Conservation (phyloP, 176 grass and related monocot species). For the Carex parvula region DNA sequence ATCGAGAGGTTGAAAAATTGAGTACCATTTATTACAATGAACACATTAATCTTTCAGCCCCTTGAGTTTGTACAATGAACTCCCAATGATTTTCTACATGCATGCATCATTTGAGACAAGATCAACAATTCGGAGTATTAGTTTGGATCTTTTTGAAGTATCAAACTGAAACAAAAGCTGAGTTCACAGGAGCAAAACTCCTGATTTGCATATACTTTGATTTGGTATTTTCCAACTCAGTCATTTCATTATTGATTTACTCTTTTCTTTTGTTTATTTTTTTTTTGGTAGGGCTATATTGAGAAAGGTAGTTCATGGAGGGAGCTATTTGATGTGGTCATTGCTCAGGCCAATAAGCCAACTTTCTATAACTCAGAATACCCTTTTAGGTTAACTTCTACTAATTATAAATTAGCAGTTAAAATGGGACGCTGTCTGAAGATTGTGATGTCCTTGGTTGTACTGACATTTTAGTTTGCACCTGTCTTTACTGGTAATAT, state of each 20-base stretch:
- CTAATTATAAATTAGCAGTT: background rate
- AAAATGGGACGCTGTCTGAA: background rate
- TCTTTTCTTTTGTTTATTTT: slow-evolving; percentile 27
- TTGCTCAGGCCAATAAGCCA: slow-evolving; percentile 95
- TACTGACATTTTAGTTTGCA: background rate
- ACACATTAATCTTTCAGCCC: background rate
- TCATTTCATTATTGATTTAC: background rate
- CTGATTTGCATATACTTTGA: background rate
- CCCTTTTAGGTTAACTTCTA: slow-evolving; percentile 65
- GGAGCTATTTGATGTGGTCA: slow-evolving; percentile 96
- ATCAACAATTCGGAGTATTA: background rate
- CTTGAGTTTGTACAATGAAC: background rate
- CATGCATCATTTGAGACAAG: background rate
- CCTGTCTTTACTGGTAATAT: background rate
- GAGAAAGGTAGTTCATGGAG: slow-evolving; percentile 84
- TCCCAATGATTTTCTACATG: background rate
- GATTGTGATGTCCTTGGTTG: background rate
- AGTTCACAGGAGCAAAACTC: background rate
- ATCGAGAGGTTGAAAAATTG: background rate
- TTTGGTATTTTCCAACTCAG: background rate
- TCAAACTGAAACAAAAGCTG: background rate
- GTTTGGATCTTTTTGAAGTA: background rate
- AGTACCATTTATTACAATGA: background rate
- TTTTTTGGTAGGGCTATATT: slow-evolving; percentile 50
- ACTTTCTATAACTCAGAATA: slow-evolving; percentile 91